Conservation (phyloP, 495 filamentous ascomycete species). For the Penicillium lagena region DNA sequence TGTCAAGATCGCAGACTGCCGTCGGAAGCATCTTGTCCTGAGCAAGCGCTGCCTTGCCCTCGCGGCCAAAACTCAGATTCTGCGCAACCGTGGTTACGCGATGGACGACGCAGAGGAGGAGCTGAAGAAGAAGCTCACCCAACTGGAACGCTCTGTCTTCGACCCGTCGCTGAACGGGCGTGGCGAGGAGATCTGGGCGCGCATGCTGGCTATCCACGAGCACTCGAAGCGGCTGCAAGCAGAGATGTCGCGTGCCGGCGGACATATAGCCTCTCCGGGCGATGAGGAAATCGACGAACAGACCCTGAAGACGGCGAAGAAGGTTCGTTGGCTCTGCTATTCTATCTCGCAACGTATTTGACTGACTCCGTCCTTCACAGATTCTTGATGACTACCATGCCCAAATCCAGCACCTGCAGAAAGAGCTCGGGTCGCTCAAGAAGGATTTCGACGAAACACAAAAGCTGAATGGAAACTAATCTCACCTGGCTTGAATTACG, state of each 20-base stretch:
- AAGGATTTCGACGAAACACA: conserved; percentile 77
- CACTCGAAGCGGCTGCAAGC: conserved; percentile 69
- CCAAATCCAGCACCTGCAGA: conserved; percentile 79
- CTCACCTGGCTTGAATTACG: background rate
- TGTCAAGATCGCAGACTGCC: conserved; percentile 71
- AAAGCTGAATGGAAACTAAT: conserved; percentile 29
- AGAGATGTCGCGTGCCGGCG: conserved; percentile 65
- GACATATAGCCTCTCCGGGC: conserved; percentile 37
- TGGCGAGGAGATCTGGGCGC: conserved; percentile 93
- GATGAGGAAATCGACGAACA: conserved; percentile 66
- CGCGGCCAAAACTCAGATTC: conserved; percentile 84
- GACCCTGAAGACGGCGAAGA: conserved; percentile 71
- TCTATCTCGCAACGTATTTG: conserved; percentile 6
- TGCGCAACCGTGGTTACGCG: conserved; percentile 88
- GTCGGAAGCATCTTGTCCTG: conserved; percentile 71
- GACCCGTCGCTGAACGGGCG: conserved; percentile 80
- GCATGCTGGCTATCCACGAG: conserved; percentile 79
- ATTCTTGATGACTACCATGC: conserved; percentile 85
- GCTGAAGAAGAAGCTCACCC: conserved; percentile 73
- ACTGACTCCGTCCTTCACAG: conserved; percentile 33
- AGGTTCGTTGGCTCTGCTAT: conserved; percentile 49
- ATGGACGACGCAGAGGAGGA: conserved; percentile 88
- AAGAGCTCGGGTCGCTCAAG: conserved; percentile 70
- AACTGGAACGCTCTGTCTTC: conserved; percentile 66
- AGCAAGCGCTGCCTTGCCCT: conserved; percentile 76